A percentile compares a stretch with the other conserved stretches of the same genome.
Evolutionary conservation across 805 yeast species (phyloP).

Genomic region (Candida vaughaniae): DNA sequence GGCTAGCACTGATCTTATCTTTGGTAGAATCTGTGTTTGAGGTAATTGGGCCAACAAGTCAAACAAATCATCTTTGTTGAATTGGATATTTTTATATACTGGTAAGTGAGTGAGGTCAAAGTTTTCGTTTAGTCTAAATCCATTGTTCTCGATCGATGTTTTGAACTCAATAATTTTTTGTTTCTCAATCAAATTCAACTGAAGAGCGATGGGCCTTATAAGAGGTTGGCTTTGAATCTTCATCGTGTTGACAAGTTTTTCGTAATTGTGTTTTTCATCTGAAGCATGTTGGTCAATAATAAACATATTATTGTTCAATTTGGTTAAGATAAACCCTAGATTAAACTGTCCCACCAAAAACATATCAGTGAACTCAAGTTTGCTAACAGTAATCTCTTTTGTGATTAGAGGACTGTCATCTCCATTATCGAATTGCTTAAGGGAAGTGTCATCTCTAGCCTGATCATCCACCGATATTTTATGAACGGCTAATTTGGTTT

Average conservation of each 20-base stretch:
- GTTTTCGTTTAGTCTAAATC: slow-evolving; percentile 63
- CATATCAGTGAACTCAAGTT: slow-evolving; percentile 75
- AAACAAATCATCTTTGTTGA: slow-evolving; percentile 66
- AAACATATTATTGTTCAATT: slow-evolving; percentile 61
- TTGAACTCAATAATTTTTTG: slow-evolving; percentile 62
- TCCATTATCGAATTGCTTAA: neutral
- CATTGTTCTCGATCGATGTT: slow-evolving; percentile 65
- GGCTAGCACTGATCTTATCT: slow-evolving; percentile 82
- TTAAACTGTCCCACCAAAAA: slow-evolving; percentile 89
- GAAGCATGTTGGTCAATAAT: slow-evolving; percentile 97
- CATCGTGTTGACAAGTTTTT: slow-evolving; percentile 54
- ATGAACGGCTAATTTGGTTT: neutral
- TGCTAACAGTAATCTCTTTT: slow-evolving; percentile 45
- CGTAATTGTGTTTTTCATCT: slow-evolving; percentile 93
- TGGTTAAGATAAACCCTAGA: slow-evolving; percentile 86
- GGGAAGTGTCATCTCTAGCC: neutral
- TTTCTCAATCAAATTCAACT: slow-evolving; percentile 77
- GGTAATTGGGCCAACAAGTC: slow-evolving; percentile 59
- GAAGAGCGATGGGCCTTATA: slow-evolving; percentile 57
- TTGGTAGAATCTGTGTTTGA: slow-evolving; percentile 41
- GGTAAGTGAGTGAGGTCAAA: slow-evolving; percentile 63
- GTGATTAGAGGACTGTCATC: neutral
- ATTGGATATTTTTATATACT: slow-evolving; percentile 63
- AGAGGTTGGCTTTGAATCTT: slow-evolving; percentile 61
- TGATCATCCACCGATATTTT: neutral